Evolutionary conservation across 345 rosid species (phyloP).

Genomic region (Lumnitzera littorea): DNA sequence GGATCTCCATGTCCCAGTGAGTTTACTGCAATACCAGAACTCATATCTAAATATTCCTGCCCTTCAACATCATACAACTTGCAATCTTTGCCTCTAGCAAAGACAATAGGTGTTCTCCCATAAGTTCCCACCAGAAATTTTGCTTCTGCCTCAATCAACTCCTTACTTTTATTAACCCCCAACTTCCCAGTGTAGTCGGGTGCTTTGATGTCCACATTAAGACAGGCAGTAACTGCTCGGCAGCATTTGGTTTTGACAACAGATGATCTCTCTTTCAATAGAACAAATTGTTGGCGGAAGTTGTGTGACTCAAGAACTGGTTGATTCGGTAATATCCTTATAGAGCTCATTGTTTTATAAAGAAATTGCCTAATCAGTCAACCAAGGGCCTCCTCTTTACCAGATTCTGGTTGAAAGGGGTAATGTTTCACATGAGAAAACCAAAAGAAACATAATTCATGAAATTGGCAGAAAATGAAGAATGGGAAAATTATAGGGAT

Average conservation of each 20-base stretch:
- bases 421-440: too few species aligned
- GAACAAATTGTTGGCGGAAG: conserved; percentile 10
- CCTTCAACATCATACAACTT: conserved; percentile 75
- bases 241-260: conserved; percentile 7
- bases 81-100: conserved; percentile 64
- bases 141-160: conserved; percentile 55
- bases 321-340: conserved; percentile 4
- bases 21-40: conserved; percentile 81
- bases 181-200: conserved; percentile 6
- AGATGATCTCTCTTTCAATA: conserved; percentile 3
- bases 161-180: conserved; percentile 25
- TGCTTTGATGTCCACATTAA: conserved; percentile 20
- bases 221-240: conserved; percentile 11
- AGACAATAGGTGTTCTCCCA: conserved; percentile 68
- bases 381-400: too few species aligned
- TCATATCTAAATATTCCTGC: conserved; percentile 65
- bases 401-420: too few species aligned
- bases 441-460: too few species aligned
- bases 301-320: conserved; percentile 10
- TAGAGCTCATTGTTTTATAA: conserved; percentile 9
- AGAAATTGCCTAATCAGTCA: background rate
- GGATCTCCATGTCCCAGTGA: conserved; percentile 76
- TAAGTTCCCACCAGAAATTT: conserved; percentile 65
- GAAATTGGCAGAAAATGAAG: too few species aligned
- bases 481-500: too few species aligned